A percentile compares a stretch with the other conserved stretches of the same genome.
These are phyloP conservation scores for Penicillium sp. DNA, from an alignment of 2,329 filamentous ascomycete species.

Conservation along the genomic window DNA sequence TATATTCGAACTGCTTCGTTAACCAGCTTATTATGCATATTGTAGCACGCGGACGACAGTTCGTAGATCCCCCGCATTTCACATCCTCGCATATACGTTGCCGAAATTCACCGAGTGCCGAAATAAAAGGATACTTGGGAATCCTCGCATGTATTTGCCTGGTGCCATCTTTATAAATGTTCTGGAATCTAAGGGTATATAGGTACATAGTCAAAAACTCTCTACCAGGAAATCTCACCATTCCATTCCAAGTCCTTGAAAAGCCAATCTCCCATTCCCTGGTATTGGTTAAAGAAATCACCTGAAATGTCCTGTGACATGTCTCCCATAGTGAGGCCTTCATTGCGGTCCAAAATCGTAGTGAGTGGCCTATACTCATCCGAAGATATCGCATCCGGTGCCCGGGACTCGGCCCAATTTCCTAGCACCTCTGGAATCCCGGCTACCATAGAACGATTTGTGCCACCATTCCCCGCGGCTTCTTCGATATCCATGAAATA, in stretches of 20 bases:
- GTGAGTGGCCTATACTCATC: constrained; percentile 19
- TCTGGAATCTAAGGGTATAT: not conserved
- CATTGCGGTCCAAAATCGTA: constrained; percentile 18
- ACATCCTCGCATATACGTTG: constrained; percentile 3
- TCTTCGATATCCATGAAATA: constrained; percentile 11
- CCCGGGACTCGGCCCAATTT: constrained; percentile 12
- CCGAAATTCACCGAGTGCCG: constrained; percentile 16
- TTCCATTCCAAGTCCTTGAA: constrained; percentile 23
- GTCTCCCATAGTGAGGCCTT: constrained; percentile 10
- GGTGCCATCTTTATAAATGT: not conserved
- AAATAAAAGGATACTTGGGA: not conserved
- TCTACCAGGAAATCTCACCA: constrained; percentile 11
- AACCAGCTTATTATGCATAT: not conserved
- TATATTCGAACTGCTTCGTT: not conserved
- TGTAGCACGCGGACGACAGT: too few species aligned
- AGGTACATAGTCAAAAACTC: not conserved
- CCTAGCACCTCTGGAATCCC: not conserved
- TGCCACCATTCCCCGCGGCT: not conserved
- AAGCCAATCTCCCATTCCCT: constrained; percentile 26
- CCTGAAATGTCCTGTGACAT: constrained; percentile 6
- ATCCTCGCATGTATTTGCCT: not conserved
- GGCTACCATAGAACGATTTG: not conserved
- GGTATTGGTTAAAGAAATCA: constrained; percentile 21
- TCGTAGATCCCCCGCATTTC: constrained; percentile 8
- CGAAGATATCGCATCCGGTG: constrained; percentile 10